Percentiles rank a stretch among this genome's conserved stretches.
These are phyloP conservation scores for Neoconidiobolus thromboides DNA, from an alignment of 371 early-diverging fungal genomes.

Conservation along the genomic window DNA sequence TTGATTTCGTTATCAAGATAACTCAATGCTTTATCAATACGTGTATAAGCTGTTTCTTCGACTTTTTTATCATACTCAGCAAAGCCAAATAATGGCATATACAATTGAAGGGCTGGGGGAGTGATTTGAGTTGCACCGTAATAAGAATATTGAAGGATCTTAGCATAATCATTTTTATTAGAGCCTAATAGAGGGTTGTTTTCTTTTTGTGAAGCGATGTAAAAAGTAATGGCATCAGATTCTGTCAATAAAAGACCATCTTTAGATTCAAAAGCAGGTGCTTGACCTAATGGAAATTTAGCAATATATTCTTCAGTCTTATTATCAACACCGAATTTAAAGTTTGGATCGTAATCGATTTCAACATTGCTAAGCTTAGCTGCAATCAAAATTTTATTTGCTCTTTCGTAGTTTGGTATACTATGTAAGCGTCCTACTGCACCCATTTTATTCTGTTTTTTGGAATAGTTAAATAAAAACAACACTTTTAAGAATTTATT, in stretches of 20 bases:
- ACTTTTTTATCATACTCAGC: conserved; percentile 41
- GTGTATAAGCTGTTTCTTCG: conserved; percentile 42
- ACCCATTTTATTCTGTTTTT: conserved; percentile 19
- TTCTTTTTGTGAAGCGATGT: conserved; percentile 47
- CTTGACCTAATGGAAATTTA: conserved; percentile 36
- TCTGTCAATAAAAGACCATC: conserved; percentile 49
- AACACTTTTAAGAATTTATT: neutral
- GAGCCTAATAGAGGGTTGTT: conserved; percentile 38
- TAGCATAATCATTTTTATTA: conserved; percentile 44
- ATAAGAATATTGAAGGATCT: conserved; percentile 58
- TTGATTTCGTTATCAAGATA: conserved; percentile 52
- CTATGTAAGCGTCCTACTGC: conserved; percentile 11
- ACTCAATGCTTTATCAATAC: conserved; percentile 33
- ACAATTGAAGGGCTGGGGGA: conserved; percentile 26
- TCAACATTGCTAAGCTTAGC: conserved; percentile 60
- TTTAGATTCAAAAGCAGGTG: conserved; percentile 61
- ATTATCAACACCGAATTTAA: conserved; percentile 49
- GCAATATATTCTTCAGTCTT: conserved; percentile 52
- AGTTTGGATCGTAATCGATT: conserved; percentile 35
- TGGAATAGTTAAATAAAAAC: neutral
- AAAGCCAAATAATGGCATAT: conserved; percentile 47
- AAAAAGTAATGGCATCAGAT: conserved; percentile 73
- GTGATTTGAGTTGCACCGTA: conserved; percentile 43
- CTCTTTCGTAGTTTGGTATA: conserved; percentile 25
- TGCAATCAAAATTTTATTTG: conserved; percentile 43